Evolutionary conservation across 2,329 filamentous ascomycete genomes (phyloP), one percentile per base, ranked within the genome.

Genomic region (Fusarium secorum): DNA sequence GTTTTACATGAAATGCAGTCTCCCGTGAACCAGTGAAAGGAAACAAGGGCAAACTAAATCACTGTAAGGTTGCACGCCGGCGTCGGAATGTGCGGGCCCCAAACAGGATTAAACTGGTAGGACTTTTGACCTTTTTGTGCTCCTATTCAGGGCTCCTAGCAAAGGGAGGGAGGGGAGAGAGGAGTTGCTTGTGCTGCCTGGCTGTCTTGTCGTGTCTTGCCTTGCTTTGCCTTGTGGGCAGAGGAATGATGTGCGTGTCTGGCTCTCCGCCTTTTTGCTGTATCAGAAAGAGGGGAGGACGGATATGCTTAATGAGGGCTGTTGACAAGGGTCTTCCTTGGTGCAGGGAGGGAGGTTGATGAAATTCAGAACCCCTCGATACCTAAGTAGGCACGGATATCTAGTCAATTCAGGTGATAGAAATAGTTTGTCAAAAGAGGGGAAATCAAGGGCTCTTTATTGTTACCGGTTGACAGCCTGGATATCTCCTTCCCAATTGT

Each of bases 181-280:
- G 73, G 73, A 32, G 71, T 75, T 75, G 41, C 67, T 67, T 66
- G 51, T 64, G 68, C 58, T 63, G 64, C 60, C 45, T 36, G 18
- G 32, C 22, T 52, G 32, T 36, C 32, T 51, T 49, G 28, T 48
- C 28, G 11, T 48, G 45, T 22, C 46, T 51, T 49, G 46, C 17
- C 46, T 32, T 46, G 22, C 20, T 32, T 51, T 49, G 46, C 30
- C n/a, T 32, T 55, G 22, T 9, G 32, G 33, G 54, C 74, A 62
- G 61, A 59, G 71, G 68, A 71, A 71, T 71, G 68, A 71, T 71
- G 60, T 76, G 75, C 79, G 75, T 81, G 79, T 81, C 79, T 81
- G 70, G 68, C 54, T 62, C 53, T 60, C 62, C 58, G 38, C 49
- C 42, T 45, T 64, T 57, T 55, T 48, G 26, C 42, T 41, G 48